Evolutionary conservation across 768 basidiomycete genomes (phyloP).

Genomic region (Xerocomellus amylosporus): DNA sequence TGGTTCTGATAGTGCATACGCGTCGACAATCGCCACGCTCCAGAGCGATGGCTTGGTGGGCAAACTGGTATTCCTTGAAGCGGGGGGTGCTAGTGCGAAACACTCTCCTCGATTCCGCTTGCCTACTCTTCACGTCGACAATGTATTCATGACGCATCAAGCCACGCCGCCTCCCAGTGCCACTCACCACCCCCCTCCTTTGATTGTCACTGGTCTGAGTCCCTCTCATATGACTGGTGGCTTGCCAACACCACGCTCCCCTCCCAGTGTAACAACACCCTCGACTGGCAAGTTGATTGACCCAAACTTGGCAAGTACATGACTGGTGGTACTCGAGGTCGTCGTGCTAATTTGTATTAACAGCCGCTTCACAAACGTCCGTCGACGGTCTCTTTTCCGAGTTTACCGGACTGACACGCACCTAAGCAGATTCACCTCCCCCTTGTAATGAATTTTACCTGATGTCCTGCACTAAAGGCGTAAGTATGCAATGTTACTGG

Average conservation of each 20-base stretch:
- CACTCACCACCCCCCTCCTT: slow-evolving; percentile 44
- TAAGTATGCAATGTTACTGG: slow-evolving; percentile 27
- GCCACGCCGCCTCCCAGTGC: slow-evolving; percentile 20
- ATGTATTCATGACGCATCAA: slow-evolving; percentile 40
- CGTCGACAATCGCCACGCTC: slow-evolving; percentile 53
- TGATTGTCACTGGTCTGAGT: slow-evolving; percentile 41
- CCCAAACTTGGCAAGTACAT: slow-evolving; percentile 55
- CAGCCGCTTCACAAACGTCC: slow-evolving; percentile 78
- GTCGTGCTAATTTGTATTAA: slow-evolving; percentile 7
- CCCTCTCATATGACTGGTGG: slow-evolving; percentile 53
- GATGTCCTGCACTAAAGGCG: slow-evolving; percentile 80
- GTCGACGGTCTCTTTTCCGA: slow-evolving; percentile 27
- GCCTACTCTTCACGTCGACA: slow-evolving; percentile 53
- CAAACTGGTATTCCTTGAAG: slow-evolving; percentile 63
- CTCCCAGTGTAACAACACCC: slow-evolving; percentile 35
- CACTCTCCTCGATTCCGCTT: slow-evolving; percentile 49
- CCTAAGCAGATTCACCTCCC: slow-evolving; percentile 64
- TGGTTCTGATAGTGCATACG: slow-evolving; percentile 53
- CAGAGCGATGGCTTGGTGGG: slow-evolving; percentile 60
- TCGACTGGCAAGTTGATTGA: slow-evolving; percentile 46
- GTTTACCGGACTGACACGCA: slow-evolving; percentile 2
- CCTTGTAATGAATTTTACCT: slow-evolving; percentile 85
- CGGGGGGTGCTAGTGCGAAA: slow-evolving; percentile 40
- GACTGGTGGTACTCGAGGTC: background rate
- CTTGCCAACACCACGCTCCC: slow-evolving; percentile 66